Base-by-base conservation (phyloP, 1,284 basidiomycete species). In the Phellopilus nigrolimitatus region DNA sequence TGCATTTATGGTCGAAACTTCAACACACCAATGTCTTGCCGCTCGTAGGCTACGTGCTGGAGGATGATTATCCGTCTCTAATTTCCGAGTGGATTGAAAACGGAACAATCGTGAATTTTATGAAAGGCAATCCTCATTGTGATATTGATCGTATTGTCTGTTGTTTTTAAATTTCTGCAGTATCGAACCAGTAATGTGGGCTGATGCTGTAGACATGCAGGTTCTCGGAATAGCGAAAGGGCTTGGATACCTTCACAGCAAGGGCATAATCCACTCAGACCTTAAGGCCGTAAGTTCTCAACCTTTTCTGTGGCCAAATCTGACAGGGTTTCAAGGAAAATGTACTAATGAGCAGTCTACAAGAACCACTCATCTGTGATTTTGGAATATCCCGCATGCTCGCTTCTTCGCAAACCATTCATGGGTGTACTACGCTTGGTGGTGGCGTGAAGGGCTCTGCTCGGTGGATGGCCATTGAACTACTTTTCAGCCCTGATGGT, bases 81-180 rank as follows among this genome's bases (percentile, higher is more conserved):
- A 36, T 54, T 24, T 50, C 53, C 8, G 48, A 54, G 36, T 54
- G 53, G 53, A 54, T 54, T 21, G 42, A 46, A 13, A 50, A 54
- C 17, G 53, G 53, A 2, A 54, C 53, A 5, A 36, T 43, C 12
- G 25, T 12, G 9, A 37, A 17, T 2, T 54, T 40, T 17, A 13
- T 54, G 21, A 46, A 54, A 21, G 10, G 15, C 5, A 49, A 40
- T 13, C 36, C 47, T 33, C 7, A 36, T 9, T 17, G 21, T 28
- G 37, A 39, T 45, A 28, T 24, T 22, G 27, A n/a, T 30, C 24
- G 10, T n/a, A n/a, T 50, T 31, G 53, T 50, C n/a, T 24, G 47
- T 28, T 10, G 10, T n/a, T 22, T 17, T 1, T 39, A 19, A 25
- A 24, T 7, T 27, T 41, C 25, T 3, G 17, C 12, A n/a, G 22